Conservation (phyloP, 257 asterid genomes). For the Salvia splendens region DNA sequence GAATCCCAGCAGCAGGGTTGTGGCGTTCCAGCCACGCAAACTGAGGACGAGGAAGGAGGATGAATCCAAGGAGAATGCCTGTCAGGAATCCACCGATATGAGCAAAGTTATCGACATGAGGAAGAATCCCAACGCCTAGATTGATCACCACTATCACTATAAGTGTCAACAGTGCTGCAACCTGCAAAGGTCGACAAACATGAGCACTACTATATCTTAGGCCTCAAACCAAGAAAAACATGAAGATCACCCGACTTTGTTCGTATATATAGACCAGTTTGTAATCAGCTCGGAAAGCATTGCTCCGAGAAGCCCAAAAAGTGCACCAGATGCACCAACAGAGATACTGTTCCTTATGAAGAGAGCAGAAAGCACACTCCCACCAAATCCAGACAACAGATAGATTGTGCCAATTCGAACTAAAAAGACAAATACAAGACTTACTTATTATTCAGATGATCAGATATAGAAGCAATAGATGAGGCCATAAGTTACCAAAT, state of each 20-base stretch:
- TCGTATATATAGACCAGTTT: slow-evolving; percentile 84
- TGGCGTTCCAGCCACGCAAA: slow-evolving; percentile 80
- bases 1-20: slow-evolving; percentile 53
- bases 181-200: slow-evolving; percentile 36
- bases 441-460: too few species aligned
- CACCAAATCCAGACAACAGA: slow-evolving; percentile 79
- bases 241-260: slow-evolving; percentile 54
- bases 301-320: slow-evolving; percentile 95
- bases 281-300: slow-evolving; percentile 90
- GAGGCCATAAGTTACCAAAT: slow-evolving; percentile 49
- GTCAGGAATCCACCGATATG: slow-evolving; percentile 91
- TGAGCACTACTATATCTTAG: background rate
- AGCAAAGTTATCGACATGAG: slow-evolving; percentile 82
- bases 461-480: too few species aligned
- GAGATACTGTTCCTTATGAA: slow-evolving; percentile 60
- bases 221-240: background rate
- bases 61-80: slow-evolving; percentile 83
- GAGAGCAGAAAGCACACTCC: slow-evolving; percentile 71
- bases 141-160: slow-evolving; percentile 65
- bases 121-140: slow-evolving; percentile 80
- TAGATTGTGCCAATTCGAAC: slow-evolving; percentile 73
- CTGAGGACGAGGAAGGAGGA: slow-evolving; percentile 81
- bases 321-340: slow-evolving; percentile 98
- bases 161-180: slow-evolving; percentile 71
- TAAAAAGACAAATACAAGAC: slow-evolving; percentile 16